A percentile compares a stretch with the other conserved stretches of the same genome.
These are phyloP conservation scores for Chloromonas sp. DNA, from an alignment of 163 green algal species.

Conservation along the genomic window DNA sequence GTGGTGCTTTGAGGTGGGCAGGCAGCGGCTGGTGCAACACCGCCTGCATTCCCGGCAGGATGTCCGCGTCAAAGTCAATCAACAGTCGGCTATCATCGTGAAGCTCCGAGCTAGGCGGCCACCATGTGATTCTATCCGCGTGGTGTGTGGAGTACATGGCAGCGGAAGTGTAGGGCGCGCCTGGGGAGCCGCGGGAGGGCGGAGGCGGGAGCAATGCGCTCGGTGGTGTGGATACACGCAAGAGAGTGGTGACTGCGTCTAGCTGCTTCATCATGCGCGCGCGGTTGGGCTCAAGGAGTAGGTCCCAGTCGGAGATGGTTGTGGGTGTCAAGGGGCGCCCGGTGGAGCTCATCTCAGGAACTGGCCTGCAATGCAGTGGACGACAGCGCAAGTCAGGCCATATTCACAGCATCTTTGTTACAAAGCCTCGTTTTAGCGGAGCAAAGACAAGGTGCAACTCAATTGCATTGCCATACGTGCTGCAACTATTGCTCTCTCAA, in stretches of 20 bases:
- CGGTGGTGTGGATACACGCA: not conserved
- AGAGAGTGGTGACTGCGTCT: constrained; percentile 4
- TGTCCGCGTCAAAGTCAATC: constrained; percentile 5
- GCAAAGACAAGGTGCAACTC: too few species aligned
- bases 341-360: not conserved
- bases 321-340: not conserved
- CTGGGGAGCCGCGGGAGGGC: too few species aligned
- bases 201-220: not conserved
- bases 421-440: too few species aligned
- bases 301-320: constrained; percentile 9
- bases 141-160: not conserved
- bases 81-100: not conserved
- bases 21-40: not conserved
- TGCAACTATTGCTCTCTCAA: too few species aligned
- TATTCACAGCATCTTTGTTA: too few species aligned
- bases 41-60: not conserved
- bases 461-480: too few species aligned
- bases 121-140: not conserved
- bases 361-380: too few species aligned
- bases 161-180: not conserved
- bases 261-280: constrained; percentile 1
- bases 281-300: constrained; percentile 9
- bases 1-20: not conserved
- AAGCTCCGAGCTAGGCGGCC: not conserved
- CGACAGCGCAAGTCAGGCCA: not conserved